A percentile compares a stretch with the other conserved stretches of the same genome.
Conservation (phyloP, 176 grass and related monocot species). For the Aegilops bicornis region DNA sequence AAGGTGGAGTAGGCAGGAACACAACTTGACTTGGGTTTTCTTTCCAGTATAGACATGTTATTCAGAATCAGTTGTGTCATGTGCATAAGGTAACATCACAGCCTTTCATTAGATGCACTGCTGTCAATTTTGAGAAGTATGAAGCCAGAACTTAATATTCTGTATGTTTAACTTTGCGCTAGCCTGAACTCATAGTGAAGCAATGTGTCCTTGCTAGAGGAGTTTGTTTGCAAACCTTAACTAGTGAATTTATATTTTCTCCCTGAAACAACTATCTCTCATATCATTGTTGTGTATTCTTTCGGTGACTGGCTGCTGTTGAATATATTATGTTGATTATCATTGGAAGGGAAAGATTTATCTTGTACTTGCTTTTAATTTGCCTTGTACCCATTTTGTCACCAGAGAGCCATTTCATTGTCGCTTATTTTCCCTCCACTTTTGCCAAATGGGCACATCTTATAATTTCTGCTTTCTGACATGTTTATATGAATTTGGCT, state of each 20-base stretch:
- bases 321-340: neutral
- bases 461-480: neutral
- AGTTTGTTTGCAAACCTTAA: neutral
- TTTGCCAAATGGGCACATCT: neutral
- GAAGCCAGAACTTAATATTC: slow-evolving; percentile 8
- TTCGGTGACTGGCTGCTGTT: neutral
- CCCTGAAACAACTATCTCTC: slow-evolving; percentile 2
- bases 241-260: slow-evolving; percentile 8
- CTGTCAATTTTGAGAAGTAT: slow-evolving; percentile 20
- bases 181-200: slow-evolving; percentile 1
- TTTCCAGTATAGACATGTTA: neutral
- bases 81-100: neutral
- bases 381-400: neutral
- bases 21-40: neutral
- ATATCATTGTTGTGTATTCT: neutral
- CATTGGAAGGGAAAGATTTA: slow-evolving; percentile 7
- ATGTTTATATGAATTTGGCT: neutral
- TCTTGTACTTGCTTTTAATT: neutral
- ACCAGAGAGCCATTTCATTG: neutral
- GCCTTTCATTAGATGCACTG: neutral
- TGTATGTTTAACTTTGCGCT: neutral
- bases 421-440: neutral
- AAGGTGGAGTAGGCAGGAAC: slow-evolving; percentile 61
- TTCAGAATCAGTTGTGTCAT: neutral
- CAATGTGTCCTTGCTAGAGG: neutral